Conservation (phyloP, 306 rosid species). For the Gastrolobium bilobum region DNA sequence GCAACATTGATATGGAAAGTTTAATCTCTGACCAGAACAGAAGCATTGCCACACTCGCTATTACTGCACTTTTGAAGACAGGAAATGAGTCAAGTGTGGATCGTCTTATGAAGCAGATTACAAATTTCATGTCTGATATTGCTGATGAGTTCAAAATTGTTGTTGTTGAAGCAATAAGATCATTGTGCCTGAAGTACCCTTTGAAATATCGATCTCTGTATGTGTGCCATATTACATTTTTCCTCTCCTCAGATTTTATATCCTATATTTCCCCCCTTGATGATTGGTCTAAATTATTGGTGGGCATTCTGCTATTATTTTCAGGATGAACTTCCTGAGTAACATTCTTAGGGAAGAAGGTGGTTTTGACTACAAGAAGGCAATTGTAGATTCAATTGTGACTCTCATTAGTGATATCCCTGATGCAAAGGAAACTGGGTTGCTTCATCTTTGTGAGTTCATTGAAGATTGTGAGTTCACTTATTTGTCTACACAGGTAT, state of each 20-base stretch:
- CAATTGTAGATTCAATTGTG: slow-evolving; percentile 97
- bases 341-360: slow-evolving; percentile 99
- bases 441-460: slow-evolving; percentile 99
- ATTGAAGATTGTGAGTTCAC: slow-evolving; percentile 99
- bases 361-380: slow-evolving; percentile 98
- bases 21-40: slow-evolving; percentile 94
- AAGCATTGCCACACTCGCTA: slow-evolving; percentile 98
- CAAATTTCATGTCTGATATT: slow-evolving; percentile 98
- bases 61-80: slow-evolving; percentile 97
- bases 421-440: slow-evolving; percentile 92
- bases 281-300: slow-evolving; percentile 39
- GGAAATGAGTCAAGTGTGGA: slow-evolving; percentile 99
- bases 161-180: slow-evolving; percentile 97
- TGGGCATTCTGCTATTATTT: slow-evolving; percentile 40
- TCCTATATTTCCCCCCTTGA: slow-evolving; percentile 4
- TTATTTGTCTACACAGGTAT: slow-evolving; percentile 98
- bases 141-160: slow-evolving; percentile 99
- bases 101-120: slow-evolving; percentile 97
- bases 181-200: slow-evolving; percentile 93
- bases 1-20: slow-evolving; percentile 99
- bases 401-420: slow-evolving; percentile 96
- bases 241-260: slow-evolving; percentile 14
- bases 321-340: slow-evolving; percentile 97
- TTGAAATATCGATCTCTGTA: slow-evolving; percentile 93
- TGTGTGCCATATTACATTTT: slow-evolving; percentile 31